These are phyloP conservation scores for Dendrothele bispora DNA, from an alignment of 768 basidiomycete genomes.

Conservation along the genomic window DNA sequence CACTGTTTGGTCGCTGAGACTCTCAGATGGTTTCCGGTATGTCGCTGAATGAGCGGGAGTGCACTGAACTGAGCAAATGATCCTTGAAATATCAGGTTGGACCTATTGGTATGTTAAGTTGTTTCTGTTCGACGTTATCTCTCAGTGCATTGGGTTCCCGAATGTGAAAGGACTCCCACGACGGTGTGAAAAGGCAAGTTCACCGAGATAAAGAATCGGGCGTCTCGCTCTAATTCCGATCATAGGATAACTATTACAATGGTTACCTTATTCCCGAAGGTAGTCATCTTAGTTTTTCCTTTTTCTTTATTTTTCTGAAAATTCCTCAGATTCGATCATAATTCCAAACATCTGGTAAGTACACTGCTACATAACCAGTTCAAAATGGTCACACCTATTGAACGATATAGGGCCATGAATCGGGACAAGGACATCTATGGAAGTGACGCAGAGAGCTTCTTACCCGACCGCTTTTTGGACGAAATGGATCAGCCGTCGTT, in stretches of 20 bases:
- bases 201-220: too few species aligned
- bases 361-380: too few species aligned
- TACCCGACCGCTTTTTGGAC: constrained; percentile 2
- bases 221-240: too few species aligned
- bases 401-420: neutral
- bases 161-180: neutral
- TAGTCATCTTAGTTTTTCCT: too few species aligned
- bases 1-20: constrained; percentile 35
- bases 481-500: neutral
- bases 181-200: too few species aligned
- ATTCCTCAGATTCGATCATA: too few species aligned
- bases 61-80: too few species aligned
- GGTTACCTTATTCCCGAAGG: constrained; percentile 9
- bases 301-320: too few species aligned
- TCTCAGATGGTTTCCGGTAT: constrained; percentile 31
- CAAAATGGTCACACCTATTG: too few species aligned
- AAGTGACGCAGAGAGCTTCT: neutral
- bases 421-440: neutral
- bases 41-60: too few species aligned
- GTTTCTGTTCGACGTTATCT: neutral
- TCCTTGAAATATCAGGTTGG: too few species aligned
- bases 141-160: neutral
- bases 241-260: constrained; percentile 11
- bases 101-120: constrained; percentile 27
- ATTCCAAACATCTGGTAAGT: constrained; percentile 9